Percentiles rank a stretch among this genome's conserved stretches.
Conservation (phyloP, 108 stramenopile species). For the Chaetoceros tenuissimus region DNA sequence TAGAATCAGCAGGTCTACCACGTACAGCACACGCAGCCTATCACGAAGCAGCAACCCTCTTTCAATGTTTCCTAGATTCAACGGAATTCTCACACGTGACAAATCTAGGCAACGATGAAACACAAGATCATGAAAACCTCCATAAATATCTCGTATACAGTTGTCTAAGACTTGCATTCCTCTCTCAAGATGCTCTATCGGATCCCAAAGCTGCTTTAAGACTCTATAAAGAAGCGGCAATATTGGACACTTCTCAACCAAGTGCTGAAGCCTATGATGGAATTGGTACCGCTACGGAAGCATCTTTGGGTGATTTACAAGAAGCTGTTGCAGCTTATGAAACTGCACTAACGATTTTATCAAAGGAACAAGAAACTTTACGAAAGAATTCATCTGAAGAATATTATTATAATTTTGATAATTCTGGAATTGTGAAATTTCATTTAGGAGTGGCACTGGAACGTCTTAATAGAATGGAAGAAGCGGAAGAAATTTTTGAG, state of each 20-base stretch:
- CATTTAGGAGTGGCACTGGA: slow-evolving; percentile 73
- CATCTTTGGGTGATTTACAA: slow-evolving; percentile 34
- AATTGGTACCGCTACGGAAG: slow-evolving; percentile 59
- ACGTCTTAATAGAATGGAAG: slow-evolving; percentile 54
- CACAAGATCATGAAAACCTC: too few species aligned
- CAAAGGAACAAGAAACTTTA: not conserved
- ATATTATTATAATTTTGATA: not conserved
- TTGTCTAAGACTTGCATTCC: slow-evolving; percentile 57
- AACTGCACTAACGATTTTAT: slow-evolving; percentile 25
- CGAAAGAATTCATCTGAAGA: not conserved
- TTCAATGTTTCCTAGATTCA: slow-evolving; percentile 69
- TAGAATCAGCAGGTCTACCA: slow-evolving; percentile 62
- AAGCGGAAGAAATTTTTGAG: slow-evolving; percentile 67
- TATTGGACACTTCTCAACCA: slow-evolving; percentile 50
- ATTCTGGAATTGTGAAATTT: slow-evolving; percentile 19
- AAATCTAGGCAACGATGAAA: slow-evolving; percentile 23
- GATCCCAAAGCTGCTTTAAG: slow-evolving; percentile 64
- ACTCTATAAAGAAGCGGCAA: slow-evolving; percentile 48
- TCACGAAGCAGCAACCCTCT: slow-evolving; percentile 81
- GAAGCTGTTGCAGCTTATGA: slow-evolving; percentile 60
- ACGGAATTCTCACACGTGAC: slow-evolving; percentile 64
- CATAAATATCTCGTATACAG: slow-evolving; percentile 52
- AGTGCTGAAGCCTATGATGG: slow-evolving; percentile 54
- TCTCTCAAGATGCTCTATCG: slow-evolving; percentile 68
- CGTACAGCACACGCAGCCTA: slow-evolving; percentile 57